A percentile compares a stretch with the other conserved stretches of the same genome.
Evolutionary conservation across 2,329 filamentous ascomycete species (phyloP).

Genomic region (Lasiodiplodia gonubiensis): DNA sequence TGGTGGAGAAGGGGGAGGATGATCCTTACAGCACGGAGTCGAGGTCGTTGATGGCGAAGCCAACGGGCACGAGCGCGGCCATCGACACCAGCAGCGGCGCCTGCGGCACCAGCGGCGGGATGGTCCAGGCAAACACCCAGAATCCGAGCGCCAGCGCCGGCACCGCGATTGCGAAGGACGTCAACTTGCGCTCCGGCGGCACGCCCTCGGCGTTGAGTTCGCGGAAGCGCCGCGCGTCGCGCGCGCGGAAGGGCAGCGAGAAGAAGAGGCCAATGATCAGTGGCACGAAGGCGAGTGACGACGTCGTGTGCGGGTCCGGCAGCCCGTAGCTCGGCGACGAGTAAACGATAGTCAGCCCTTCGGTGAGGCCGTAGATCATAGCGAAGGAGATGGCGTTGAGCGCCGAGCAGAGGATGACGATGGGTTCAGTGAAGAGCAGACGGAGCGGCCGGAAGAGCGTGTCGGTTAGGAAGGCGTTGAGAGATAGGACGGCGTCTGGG

Average conservation of each 20-base stretch:
- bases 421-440: slow-evolving; percentile 29
- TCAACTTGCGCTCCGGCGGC: slow-evolving; percentile 21
- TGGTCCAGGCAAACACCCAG: slow-evolving; percentile 27
- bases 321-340: not conserved
- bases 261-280: slow-evolving; percentile 23
- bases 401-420: slow-evolving; percentile 25
- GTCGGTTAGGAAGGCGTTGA: slow-evolving; percentile 16
- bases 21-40: not conserved
- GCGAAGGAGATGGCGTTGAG: slow-evolving; percentile 22
- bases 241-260: slow-evolving; percentile 5
- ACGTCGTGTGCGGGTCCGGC: not conserved
- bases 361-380: slow-evolving; percentile 27
- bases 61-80: slow-evolving; percentile 24
- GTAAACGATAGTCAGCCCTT: slow-evolving; percentile 28
- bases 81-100: slow-evolving; percentile 10
- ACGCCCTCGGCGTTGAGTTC: not conserved
- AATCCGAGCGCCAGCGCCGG: slow-evolving; percentile 20
- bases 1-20: not conserved
- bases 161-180: slow-evolving; percentile 14
- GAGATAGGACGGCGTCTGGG: slow-evolving; percentile 20
- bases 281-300: slow-evolving; percentile 24
- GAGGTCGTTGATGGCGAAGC: slow-evolving; percentile 27
- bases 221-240: slow-evolving; percentile 10
- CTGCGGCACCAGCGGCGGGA: slow-evolving; percentile 21
- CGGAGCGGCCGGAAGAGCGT: slow-evolving; percentile 20